Evolutionary conservation across 768 basidiomycete species (phyloP).

Genomic region (Lanmaoa pseudosensibilis): DNA sequence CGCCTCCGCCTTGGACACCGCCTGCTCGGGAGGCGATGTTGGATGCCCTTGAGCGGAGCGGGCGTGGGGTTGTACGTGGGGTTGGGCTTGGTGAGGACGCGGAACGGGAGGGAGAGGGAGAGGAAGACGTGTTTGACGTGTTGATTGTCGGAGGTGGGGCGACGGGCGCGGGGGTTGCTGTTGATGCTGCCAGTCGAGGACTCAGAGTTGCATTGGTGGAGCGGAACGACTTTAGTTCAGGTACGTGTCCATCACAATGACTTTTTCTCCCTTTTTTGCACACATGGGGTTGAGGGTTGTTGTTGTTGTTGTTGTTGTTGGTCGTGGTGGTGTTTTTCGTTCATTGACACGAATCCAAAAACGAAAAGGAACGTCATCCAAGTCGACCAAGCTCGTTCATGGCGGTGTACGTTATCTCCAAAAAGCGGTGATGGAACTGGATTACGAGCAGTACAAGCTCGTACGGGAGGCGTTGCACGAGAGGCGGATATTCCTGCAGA

Average conservation of each 20-base stretch:
- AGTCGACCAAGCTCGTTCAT: slow-evolving; percentile 97
- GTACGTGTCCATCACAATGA: too few relatives aligned
- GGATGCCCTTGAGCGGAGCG: slow-evolving; percentile 40
- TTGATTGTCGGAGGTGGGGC: slow-evolving; percentile 93
- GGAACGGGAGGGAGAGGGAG: slow-evolving; percentile 45
- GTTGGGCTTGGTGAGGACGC: not conserved
- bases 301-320: too few relatives aligned
- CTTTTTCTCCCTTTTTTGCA: too few relatives aligned
- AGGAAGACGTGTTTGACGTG: slow-evolving; percentile 69
- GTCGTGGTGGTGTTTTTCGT: too few relatives aligned
- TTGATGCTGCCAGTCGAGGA: slow-evolving; percentile 91
- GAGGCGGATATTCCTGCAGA: slow-evolving; percentile 89
- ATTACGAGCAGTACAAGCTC: slow-evolving; percentile 96
- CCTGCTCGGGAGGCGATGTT: slow-evolving; percentile 70
- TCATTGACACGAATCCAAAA: too few relatives aligned
- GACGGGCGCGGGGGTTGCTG: slow-evolving; percentile 93
- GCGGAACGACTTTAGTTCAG: slow-evolving; percentile 86
- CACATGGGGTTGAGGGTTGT: too few relatives aligned
- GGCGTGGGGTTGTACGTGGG: not conserved
- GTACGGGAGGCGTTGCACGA: slow-evolving; percentile 95
- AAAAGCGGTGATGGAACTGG: slow-evolving; percentile 92
- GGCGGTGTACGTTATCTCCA: slow-evolving; percentile 97
- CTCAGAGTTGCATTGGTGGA: slow-evolving; percentile 93
- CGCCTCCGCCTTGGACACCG: slow-evolving; percentile 79
- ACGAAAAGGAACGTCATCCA: slow-evolving; percentile 70